Conservation (phyloP, 768 basidiomycete species). For the Auriscalpium microsporum region DNA sequence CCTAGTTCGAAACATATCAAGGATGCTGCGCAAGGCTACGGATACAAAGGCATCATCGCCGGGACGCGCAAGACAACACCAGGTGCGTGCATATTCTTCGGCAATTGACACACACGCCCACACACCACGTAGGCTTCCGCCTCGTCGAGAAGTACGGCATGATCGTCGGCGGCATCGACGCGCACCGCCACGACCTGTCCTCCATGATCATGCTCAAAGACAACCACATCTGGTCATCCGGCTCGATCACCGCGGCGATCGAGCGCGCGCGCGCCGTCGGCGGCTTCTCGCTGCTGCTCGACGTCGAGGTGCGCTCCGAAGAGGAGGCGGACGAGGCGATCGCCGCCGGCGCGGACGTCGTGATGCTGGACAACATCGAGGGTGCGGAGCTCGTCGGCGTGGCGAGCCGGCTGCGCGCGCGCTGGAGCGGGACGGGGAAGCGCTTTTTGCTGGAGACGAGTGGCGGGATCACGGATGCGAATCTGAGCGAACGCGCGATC, state of each 20-base stretch:
- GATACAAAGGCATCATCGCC: constrained; percentile 83
- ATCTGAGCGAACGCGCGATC: constrained; percentile 71
- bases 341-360: constrained; percentile 85
- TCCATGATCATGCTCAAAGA: constrained; percentile 99
- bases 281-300: constrained; percentile 85
- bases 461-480: constrained; percentile 87
- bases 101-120: neutral
- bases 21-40: constrained; percentile 66
- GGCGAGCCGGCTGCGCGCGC: constrained; percentile 63
- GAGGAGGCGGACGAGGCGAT: constrained; percentile 96
- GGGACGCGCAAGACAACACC: constrained; percentile 98
- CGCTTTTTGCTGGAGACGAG: constrained; percentile 84
- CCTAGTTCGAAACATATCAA: constrained; percentile 74
- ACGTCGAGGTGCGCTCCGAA: constrained; percentile 87
- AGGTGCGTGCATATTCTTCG: constrained; percentile 30
- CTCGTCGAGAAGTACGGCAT: constrained; percentile 98
- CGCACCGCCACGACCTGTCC: constrained; percentile 93
- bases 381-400: constrained; percentile 61
- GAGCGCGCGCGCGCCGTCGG: constrained; percentile 79
- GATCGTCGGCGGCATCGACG: constrained; percentile 94
- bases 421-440: constrained; percentile 73
- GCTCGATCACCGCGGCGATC: constrained; percentile 87
- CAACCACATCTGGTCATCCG: constrained; percentile 97
- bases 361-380: constrained; percentile 94
- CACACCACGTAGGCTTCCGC: constrained; percentile 58